These are phyloP conservation scores for Linum trigynum DNA, from an alignment of 345 rosid genomes.

Conservation along the genomic window DNA sequence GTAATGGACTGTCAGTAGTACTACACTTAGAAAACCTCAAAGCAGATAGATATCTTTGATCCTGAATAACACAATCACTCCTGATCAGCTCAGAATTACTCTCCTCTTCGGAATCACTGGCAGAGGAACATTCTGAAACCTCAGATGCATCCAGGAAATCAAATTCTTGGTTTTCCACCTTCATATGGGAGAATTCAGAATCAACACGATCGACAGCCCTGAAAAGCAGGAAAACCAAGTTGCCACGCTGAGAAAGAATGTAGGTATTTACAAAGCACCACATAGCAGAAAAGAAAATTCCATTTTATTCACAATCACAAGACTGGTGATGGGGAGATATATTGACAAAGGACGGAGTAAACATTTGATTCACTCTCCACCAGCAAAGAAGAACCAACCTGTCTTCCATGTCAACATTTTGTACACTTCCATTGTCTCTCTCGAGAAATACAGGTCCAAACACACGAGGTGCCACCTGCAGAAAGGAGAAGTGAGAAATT, in stretches of 20 bases:
- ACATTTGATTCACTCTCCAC: neutral
- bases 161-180: constrained; percentile 38
- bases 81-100: constrained; percentile 37
- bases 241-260: neutral
- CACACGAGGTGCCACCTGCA: neutral
- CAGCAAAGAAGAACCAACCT: neutral
- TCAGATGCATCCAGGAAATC: constrained; percentile 36
- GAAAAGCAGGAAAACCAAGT: constrained; percentile 24
- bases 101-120: constrained; percentile 47
- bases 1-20: constrained; percentile 21
- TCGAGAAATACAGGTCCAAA: neutral
- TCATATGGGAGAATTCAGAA: constrained; percentile 31
- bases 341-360: neutral
- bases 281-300: neutral
- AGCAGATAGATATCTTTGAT: constrained; percentile 48
- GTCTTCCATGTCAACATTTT: neutral
- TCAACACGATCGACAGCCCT: constrained; percentile 36
- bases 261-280: neutral
- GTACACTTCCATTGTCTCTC: neutral
- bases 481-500: neutral
- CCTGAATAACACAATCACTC: constrained; percentile 24
- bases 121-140: constrained; percentile 58
- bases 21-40: constrained; percentile 39
- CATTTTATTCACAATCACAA: neutral
- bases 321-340: neutral